phyloP scores from a whole-genome alignment of 1,284 basidiomycete genomes.

The Fomitopsis schrenkii region DNA sequence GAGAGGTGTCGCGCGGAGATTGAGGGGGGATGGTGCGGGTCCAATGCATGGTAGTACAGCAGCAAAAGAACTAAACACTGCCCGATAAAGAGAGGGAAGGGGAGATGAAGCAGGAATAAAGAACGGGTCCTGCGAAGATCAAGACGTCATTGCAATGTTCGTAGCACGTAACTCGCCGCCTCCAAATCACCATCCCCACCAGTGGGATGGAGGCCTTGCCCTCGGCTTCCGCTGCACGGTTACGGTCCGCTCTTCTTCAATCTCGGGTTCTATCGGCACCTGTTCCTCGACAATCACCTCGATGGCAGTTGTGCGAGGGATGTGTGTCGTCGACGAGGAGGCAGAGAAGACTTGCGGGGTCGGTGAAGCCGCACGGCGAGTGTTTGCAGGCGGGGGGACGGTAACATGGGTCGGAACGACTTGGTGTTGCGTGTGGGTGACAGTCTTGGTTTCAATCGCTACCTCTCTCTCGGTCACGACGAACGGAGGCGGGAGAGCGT shows the following conservation, averaged over 20 bases:
- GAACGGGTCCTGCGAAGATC: slow-evolving; percentile 19
- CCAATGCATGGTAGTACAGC: slow-evolving; percentile 16
- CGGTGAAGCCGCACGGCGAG: slow-evolving; percentile 69
- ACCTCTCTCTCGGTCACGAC: slow-evolving; percentile 46
- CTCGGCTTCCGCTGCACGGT: slow-evolving; percentile 16
- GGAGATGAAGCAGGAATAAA: neutral
- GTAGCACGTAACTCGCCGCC: slow-evolving; percentile 9
- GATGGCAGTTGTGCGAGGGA: slow-evolving; percentile 67
- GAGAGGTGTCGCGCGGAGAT: slow-evolving; percentile 9
- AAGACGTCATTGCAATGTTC: slow-evolving; percentile 11
- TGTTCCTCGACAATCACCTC: slow-evolving; percentile 59
- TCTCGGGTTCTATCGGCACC: slow-evolving; percentile 24
- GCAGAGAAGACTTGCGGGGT: slow-evolving; percentile 58
- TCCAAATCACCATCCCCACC: neutral
- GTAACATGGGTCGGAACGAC: slow-evolving; percentile 52
- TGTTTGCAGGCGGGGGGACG: slow-evolving; percentile 72
- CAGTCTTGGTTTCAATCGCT: slow-evolving; percentile 61
- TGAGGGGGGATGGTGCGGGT: slow-evolving; percentile 8
- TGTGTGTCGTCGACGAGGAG: slow-evolving; percentile 46
- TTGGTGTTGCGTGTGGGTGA: slow-evolving; percentile 52
- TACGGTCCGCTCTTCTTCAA: slow-evolving; percentile 13
- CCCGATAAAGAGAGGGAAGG: slow-evolving; percentile 12
- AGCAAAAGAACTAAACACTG: slow-evolving; percentile 8
- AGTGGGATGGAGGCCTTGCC: neutral
- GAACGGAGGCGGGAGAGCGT: slow-evolving; percentile 59